Base-by-base conservation (phyloP, 208 protist genomes). In the Spironucleus salmonicida region DNA sequence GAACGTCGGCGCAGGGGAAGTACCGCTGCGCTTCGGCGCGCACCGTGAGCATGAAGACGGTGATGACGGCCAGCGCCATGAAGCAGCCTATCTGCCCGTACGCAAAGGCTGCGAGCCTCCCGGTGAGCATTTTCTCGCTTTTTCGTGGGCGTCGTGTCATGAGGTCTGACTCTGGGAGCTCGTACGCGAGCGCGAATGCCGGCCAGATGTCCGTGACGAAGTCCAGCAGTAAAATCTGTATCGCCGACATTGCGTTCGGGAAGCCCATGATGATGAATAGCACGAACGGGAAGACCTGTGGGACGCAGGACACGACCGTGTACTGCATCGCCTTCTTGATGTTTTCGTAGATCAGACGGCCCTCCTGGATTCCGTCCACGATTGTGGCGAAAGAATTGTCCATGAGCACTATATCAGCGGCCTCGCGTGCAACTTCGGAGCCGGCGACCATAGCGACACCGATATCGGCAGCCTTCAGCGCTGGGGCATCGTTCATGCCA, bases 371-470 rank as follows among this genome's bases (percentile, higher is more conserved):
- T 29, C 74, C 79, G 11, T 19, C 32, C 7, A 97, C 92, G 84
- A 98, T 95, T 0, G 92, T 91, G 15, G 82, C 78, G 74, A 98
- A 98, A 82, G 95, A 95, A 87, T 98, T 90, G 82, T 98, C 94
- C 41, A 95, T 77, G 40, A 98, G 76, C 53, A 94, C 81, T 59
- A 94, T 92, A 74, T 93, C 90, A 32, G 84, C 85, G 15, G 89
- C 89, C 69, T 90, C 69, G 76, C 91, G 88, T 2, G 92, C 91
- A 29, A 94, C 87, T 49, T 94, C 92, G 19, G 92, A 94, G 23
- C 93, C 94, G 64, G 89, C 87, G 39, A 90, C 90, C 94, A 98
- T 97, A 58, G 93, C 85, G 49, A 97, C 90, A 62, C 94, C 93
- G 26, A 98, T 92, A 78, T 98, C 88, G 39, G 93, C 91, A 34